phyloP scores from a whole-genome alignment of 768 basidiomycete genomes.

The Leccinum aurantiacum region DNA sequence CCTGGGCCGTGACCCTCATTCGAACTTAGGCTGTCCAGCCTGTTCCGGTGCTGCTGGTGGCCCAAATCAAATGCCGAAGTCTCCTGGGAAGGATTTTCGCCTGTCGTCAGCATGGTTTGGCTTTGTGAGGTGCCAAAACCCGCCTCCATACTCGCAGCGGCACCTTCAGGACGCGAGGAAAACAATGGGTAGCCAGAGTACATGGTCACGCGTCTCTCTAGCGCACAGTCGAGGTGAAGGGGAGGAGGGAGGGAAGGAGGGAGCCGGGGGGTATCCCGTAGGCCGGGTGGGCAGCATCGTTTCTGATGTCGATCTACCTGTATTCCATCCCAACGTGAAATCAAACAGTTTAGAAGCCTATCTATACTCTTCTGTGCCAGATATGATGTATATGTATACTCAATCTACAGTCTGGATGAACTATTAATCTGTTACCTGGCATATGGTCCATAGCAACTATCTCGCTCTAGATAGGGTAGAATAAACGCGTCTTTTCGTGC shows the following conservation, averaged over 20 bases:
- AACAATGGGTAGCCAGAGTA: neutral
- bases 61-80: neutral
- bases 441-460: too few species aligned
- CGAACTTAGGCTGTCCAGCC: too few species aligned
- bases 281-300: neutral
- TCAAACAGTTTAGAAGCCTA: too few species aligned
- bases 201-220: neutral
- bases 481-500: too few species aligned
- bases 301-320: neutral
- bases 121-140: neutral
- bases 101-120: neutral
- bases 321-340: neutral
- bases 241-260: neutral
- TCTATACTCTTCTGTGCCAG: too few species aligned
- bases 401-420: too few species aligned
- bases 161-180: neutral
- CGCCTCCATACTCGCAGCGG: neutral
- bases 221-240: neutral
- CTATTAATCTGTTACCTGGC: too few species aligned
- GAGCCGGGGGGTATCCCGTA: neutral
- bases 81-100: neutral
- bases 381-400: too few species aligned
- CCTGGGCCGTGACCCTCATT: too few species aligned
- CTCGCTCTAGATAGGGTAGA: too few species aligned
- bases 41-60: too few species aligned